phyloP scores from a whole-genome alignment of 2,329 filamentous ascomycete genomes.

The Colletotrichum camelliae region DNA sequence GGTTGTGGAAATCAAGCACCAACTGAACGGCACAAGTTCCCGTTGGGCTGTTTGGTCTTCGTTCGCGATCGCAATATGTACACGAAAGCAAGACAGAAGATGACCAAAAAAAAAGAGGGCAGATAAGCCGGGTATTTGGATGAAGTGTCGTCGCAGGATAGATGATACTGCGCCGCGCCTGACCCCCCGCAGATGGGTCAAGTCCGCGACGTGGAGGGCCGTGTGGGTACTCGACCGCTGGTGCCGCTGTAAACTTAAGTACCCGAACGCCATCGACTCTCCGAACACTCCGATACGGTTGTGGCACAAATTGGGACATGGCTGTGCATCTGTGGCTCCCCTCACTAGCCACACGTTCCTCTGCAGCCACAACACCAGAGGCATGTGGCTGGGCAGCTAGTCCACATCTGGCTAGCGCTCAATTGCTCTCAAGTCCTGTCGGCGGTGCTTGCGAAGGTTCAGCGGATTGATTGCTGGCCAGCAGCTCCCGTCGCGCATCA shows the following conservation, averaged over 20 bases:
- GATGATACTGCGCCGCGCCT: neutral
- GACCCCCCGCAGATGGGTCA: neutral
- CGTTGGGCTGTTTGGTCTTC: neutral
- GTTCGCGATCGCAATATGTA: neutral
- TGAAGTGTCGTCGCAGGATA: neutral
- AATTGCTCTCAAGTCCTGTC: neutral
- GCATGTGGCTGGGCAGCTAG: neutral
- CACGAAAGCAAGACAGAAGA: neutral
- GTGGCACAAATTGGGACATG: neutral
- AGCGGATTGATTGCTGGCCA: conserved; percentile 3
- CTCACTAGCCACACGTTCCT: neutral
- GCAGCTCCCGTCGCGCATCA: conserved; percentile 12
- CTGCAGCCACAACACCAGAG: neutral
- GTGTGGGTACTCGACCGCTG: neutral
- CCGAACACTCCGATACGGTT: neutral
- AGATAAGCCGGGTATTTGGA: neutral
- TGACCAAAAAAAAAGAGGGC: neutral
- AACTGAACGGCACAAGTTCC: neutral
- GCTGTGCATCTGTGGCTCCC: neutral
- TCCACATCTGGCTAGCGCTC: neutral
- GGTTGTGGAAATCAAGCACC: neutral
- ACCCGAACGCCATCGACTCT: neutral
- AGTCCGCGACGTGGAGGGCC: neutral
- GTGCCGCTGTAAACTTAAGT: neutral
- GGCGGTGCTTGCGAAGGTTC: neutral